phyloP scores from a whole-genome alignment of 2,329 filamentous ascomycete species.

The Lasiodiplodia sp. region DNA sequence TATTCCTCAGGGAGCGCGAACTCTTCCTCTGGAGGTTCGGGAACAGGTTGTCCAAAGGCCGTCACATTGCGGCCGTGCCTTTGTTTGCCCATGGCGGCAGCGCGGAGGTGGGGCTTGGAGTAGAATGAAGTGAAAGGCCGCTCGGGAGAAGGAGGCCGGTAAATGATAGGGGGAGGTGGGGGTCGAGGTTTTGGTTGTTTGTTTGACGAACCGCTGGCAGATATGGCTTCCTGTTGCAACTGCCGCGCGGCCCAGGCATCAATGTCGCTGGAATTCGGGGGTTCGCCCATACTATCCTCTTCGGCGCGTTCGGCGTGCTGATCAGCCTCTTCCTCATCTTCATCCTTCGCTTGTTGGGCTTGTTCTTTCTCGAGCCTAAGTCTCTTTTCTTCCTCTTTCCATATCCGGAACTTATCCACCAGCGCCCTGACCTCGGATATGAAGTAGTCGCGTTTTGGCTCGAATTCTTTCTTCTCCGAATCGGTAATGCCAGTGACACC shows the following conservation, averaged over 20 bases:
- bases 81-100: conserved; percentile 76
- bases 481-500: conserved; percentile 87
- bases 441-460: conserved; percentile 84
- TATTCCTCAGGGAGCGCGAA: conserved; percentile 78
- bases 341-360: conserved; percentile 58
- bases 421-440: conserved; percentile 82
- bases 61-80: conserved; percentile 73
- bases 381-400: conserved; percentile 89
- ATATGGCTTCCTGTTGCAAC: conserved; percentile 70
- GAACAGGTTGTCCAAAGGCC: conserved; percentile 84
- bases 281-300: conserved; percentile 39
- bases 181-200: conserved; percentile 24
- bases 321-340: conserved; percentile 54
- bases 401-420: conserved; percentile 84
- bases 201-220: conserved; percentile 20
- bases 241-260: conserved; percentile 77
- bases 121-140: conserved; percentile 89
- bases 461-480: conserved; percentile 83
- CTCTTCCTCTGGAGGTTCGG: conserved; percentile 73
- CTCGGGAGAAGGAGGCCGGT: conserved; percentile 43
- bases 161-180: conserved; percentile 32
- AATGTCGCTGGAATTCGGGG: conserved; percentile 70
- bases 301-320: conserved; percentile 44
- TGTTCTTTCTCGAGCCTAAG: conserved; percentile 79
- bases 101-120: conserved; percentile 77